These are phyloP conservation scores for Rosa multiflora DNA, from an alignment of 306 rosid species.

Conservation along the genomic window DNA sequence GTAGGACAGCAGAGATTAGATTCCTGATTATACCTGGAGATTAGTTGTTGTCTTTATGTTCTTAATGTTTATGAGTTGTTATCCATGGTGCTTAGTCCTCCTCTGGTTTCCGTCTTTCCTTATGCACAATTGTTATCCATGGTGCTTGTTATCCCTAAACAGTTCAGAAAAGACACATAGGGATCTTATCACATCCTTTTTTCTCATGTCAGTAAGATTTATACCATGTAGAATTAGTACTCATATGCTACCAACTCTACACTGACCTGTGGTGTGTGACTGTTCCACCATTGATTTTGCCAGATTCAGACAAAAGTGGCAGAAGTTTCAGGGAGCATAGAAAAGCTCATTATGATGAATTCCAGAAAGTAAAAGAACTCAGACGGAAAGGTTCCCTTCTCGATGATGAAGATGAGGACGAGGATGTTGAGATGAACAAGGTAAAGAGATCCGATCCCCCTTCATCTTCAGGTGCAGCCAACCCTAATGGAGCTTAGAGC, in stretches of 20 bases:
- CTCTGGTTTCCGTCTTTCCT: too few species aligned
- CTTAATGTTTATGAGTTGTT: not conserved
- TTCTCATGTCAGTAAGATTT: not conserved
- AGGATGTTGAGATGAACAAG: slow-evolving; percentile 22
- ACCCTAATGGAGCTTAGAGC: slow-evolving; percentile 50
- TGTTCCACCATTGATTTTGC: slow-evolving; percentile 1
- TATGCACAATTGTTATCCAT: not conserved
- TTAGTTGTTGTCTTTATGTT: not conserved
- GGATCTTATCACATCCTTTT: not conserved
- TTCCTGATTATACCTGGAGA: not conserved
- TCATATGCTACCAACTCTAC: not conserved
- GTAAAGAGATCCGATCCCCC: slow-evolving; percentile 41
- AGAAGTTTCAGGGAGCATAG: slow-evolving; percentile 67
- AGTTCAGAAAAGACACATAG: not conserved
- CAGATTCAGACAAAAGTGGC: slow-evolving; percentile 55
- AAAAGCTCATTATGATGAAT: slow-evolving; percentile 88
- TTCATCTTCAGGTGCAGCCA: slow-evolving; percentile 38
- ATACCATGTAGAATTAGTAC: not conserved
- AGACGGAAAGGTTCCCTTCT: slow-evolving; percentile 49
- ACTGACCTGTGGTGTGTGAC: slow-evolving; percentile 16
- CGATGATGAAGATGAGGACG: slow-evolving; percentile 62
- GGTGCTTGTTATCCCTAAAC: not conserved
- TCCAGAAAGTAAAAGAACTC: slow-evolving; percentile 72
- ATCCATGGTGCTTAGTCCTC: not conserved
- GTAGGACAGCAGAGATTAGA: not conserved